Conservation (phyloP, 2,329 filamentous ascomycete species). For the Dactylellina cionopaga region DNA sequence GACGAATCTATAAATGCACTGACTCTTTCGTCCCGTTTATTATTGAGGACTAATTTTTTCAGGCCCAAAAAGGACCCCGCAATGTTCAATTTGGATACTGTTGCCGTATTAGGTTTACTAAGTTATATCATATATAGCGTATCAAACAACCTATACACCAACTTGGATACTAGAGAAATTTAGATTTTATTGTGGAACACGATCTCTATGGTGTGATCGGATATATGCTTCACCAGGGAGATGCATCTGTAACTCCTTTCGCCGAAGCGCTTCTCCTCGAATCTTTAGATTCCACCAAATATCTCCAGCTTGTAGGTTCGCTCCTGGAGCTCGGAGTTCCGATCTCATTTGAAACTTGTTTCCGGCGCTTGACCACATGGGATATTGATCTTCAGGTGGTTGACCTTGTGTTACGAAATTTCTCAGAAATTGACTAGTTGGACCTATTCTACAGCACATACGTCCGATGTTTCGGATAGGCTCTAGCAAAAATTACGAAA, state of each 20-base stretch:
- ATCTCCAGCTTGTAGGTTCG: neutral
- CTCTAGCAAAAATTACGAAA: too few species aligned
- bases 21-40: too few species aligned
- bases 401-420: too few species aligned
- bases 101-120: neutral
- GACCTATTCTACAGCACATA: neutral
- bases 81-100: neutral
- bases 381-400: neutral
- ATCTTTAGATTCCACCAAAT: neutral
- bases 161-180: neutral
- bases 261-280: neutral
- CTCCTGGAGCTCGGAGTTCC: neutral
- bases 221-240: neutral
- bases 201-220: neutral
- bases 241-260: neutral
- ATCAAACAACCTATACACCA: neutral
- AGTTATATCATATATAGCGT: neutral
- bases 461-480: too few species aligned
- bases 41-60: too few species aligned
- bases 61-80: too few species aligned
- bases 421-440: too few species aligned
- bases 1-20: neutral
- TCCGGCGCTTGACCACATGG: neutral
- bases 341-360: neutral
- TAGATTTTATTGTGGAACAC: neutral